Percentiles rank a stretch among this genome's conserved stretches.
Conservation (phyloP, 176 grass and related monocot genomes). For the Paspalum vaginatum region DNA sequence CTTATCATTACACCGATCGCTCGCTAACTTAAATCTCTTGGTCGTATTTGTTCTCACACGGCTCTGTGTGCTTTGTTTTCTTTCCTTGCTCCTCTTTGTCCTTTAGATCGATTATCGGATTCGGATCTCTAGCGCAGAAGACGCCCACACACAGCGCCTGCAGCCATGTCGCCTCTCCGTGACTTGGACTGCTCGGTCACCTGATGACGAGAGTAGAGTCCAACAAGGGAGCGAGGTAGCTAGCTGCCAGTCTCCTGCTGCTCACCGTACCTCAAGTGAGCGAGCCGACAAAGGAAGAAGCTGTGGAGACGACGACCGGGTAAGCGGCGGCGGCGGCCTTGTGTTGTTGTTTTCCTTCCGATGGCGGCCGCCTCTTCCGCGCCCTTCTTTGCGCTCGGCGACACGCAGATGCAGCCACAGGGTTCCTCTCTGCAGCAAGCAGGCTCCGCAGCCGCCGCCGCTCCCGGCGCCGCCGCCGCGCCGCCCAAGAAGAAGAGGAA, state of each 20-base stretch:
- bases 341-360: conserved; percentile 38
- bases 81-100: conserved; percentile 38
- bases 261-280: neutral
- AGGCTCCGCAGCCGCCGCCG: conserved; percentile 8
- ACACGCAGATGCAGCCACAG: conserved; percentile 56
- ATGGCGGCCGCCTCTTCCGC: conserved; percentile 70
- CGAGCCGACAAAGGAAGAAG: conserved; percentile 1
- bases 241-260: neutral
- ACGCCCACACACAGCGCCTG: conserved; percentile 17
- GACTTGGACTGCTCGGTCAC: conserved; percentile 40
- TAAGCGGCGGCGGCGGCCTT: neutral
- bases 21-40: conserved; percentile 16
- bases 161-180: conserved; percentile 45
- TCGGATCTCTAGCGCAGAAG: conserved; percentile 10
- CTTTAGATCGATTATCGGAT: conserved; percentile 21
- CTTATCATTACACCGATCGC: too few relatives aligned
- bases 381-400: conserved; percentile 73
- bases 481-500: conserved; percentile 91
- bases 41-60: conserved; percentile 41
- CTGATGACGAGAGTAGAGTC: conserved; percentile 21
- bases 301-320: neutral
- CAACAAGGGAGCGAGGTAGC: conserved; percentile 5
- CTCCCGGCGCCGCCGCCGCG: conserved; percentile 42
- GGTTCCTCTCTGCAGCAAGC: conserved; percentile 6
- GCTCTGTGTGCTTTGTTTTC: neutral